Conservation (phyloP, 2,329 filamentous ascomycete species). For the Basipetospora chlamydospora region DNA sequence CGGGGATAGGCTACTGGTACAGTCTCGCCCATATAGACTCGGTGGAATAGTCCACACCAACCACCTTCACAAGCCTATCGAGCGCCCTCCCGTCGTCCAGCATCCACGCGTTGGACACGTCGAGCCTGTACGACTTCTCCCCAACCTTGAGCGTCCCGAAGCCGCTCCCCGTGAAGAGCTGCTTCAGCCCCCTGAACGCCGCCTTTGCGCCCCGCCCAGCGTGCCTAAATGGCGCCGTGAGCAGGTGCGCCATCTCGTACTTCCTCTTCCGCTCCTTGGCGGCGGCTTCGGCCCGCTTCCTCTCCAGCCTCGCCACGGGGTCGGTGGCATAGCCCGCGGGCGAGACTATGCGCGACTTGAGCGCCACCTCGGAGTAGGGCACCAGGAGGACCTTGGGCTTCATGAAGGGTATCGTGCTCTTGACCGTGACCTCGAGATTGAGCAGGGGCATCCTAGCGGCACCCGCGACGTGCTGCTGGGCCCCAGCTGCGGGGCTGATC, state of each 20-base stretch:
- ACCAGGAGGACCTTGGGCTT: conserved; percentile 26
- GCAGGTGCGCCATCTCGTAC: conserved; percentile 38
- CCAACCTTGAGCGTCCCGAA: conserved; percentile 36
- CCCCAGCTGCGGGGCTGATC: conserved; percentile 8
- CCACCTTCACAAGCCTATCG: conserved; percentile 32
- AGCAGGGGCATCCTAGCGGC: conserved; percentile 15
- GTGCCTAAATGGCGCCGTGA: conserved; percentile 44
- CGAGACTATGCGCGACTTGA: conserved; percentile 21
- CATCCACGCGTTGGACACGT: conserved; percentile 41
- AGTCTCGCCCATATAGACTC: conserved; percentile 4
- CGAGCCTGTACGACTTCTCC: conserved; percentile 38
- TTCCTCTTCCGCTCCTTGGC: conserved; percentile 25
- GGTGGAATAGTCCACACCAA: neutral
- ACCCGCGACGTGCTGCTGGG: conserved; percentile 9
- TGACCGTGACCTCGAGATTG: conserved; percentile 36
- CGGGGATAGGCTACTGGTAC: conserved; percentile 3
- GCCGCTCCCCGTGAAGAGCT: conserved; percentile 41
- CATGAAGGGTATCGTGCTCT: conserved; percentile 34
- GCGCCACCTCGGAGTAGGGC: conserved; percentile 17
- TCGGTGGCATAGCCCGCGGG: conserved; percentile 21
- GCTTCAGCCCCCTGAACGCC: conserved; percentile 29
- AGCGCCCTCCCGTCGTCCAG: conserved; percentile 44
- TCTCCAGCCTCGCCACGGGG: conserved; percentile 16
- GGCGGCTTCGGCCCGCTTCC: conserved; percentile 21
- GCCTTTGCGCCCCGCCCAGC: conserved; percentile 23